These are phyloP conservation scores for Boletus speciosus DNA, from an alignment of 768 basidiomycete species.

Conservation along the genomic window DNA sequence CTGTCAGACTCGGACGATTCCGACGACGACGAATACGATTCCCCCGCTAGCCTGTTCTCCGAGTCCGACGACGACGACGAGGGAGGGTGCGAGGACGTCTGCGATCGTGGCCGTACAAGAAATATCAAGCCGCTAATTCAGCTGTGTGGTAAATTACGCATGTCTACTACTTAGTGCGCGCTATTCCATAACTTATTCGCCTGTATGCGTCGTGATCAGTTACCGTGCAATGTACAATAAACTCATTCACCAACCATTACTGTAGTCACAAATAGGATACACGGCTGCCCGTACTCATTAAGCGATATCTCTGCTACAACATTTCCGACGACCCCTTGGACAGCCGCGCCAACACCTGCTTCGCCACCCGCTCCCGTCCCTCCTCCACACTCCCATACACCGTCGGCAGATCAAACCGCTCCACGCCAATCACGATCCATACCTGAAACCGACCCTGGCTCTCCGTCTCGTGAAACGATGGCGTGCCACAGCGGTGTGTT, in stretches of 20 bases:
- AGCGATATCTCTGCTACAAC: too few species aligned
- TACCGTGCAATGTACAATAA: too few species aligned
- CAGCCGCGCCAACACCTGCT: slow-evolving; percentile 41
- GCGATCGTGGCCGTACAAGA: slow-evolving; percentile 39
- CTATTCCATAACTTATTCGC: not conserved
- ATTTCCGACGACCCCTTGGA: slow-evolving; percentile 15
- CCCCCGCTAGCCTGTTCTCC: slow-evolving; percentile 36
- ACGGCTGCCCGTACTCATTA: too few species aligned
- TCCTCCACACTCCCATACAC: slow-evolving; percentile 37
- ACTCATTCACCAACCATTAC: too few species aligned
- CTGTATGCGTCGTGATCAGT: too few species aligned
- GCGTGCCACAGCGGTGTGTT: slow-evolving; percentile 18
- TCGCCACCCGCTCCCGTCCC: slow-evolving; percentile 43
- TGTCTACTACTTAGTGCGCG: slow-evolving; percentile 8
- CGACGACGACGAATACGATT: slow-evolving; percentile 17
- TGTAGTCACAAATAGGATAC: too few species aligned
- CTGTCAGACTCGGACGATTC: slow-evolving; percentile 23
- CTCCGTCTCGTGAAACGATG: slow-evolving; percentile 34
- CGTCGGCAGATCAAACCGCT: slow-evolving; percentile 42
- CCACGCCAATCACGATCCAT: slow-evolving; percentile 46
- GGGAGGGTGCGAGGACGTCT: slow-evolving; percentile 37
- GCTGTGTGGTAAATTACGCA: slow-evolving; percentile 24
- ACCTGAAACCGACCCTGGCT: slow-evolving; percentile 31
- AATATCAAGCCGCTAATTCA: slow-evolving; percentile 40
- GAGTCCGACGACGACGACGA: slow-evolving; percentile 28